Conservation (phyloP, 176 grass and related monocot species). For the Juncus effusus region DNA sequence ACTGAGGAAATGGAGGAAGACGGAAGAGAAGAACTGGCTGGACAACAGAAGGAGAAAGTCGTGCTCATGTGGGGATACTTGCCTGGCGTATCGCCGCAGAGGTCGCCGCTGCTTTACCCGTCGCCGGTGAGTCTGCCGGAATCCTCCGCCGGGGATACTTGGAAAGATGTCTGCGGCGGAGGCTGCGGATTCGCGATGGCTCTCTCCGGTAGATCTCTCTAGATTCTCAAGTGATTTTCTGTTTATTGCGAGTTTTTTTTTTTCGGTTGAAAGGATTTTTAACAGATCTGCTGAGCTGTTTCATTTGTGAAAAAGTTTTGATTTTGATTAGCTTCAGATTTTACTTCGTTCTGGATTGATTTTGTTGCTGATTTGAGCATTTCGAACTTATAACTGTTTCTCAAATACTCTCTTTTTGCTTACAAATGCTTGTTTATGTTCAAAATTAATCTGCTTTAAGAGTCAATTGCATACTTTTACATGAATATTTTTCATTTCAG, state of each 20-base stretch:
- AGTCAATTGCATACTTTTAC: no score
- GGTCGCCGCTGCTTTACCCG: slow-evolving; percentile 80
- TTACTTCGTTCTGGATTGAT: no score
- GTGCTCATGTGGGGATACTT: slow-evolving; percentile 99
- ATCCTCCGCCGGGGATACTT: slow-evolving; percentile 48
- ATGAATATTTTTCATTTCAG: no score
- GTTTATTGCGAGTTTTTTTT: slow-evolving; percentile 18
- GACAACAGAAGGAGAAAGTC: slow-evolving; percentile 41
- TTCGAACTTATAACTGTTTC: no score
- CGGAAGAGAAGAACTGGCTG: slow-evolving; percentile 39
- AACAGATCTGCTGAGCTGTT: not conserved
- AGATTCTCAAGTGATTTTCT: slow-evolving; percentile 20
- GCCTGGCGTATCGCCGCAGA: slow-evolving; percentile 83
- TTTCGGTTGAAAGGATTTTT: not conserved
- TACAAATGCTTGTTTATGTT: no score
- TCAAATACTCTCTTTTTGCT: no score
- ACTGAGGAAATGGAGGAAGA: slow-evolving; percentile 39
- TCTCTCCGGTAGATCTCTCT: slow-evolving; percentile 62
- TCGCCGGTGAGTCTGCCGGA: slow-evolving; percentile 58
- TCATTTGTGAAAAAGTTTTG: slow-evolving; percentile 10
- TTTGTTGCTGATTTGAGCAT: no score
- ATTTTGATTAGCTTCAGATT: not conserved
- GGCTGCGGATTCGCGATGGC: slow-evolving; percentile 98
- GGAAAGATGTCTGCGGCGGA: slow-evolving; percentile 84
- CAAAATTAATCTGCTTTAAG: no score